Evolutionary conservation across 257 asterid species (phyloP), one percentile per base, ranked within the genome.

Genomic region (Fraxinus quadrangulata): DNA sequence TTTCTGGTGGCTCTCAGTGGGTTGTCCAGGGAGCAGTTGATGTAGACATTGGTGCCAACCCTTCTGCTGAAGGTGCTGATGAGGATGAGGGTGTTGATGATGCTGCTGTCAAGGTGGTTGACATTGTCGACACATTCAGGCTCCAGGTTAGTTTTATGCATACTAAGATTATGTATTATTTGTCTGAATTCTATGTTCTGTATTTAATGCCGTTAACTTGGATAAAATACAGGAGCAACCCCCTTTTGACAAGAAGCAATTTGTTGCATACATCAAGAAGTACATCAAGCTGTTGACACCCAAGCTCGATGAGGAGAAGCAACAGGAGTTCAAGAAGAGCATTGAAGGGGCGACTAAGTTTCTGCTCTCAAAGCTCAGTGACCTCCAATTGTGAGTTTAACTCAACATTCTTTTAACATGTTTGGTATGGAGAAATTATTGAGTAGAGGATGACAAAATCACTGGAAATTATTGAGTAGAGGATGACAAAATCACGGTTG

Each of bases 31-130:
- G 96, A 39, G 79, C 93, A 2, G 76, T 92, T 23, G 94, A 91
- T 74, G 96, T 94, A 3, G 85, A 94, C 85, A 94, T 92, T 59
- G 98, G 98, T 28, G 98, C 98, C 31, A 94, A 92, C 79, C 97
- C 98, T 19, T 94, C 98, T 7, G 97, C 97, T 0, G 97, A 94
- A 85, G 97, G 97, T 7, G 87, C 78, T 17, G 88, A 67, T 0
- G 98, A 92, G 0, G 98, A 90, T 74, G 98, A 94, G 84, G 94
- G 97, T 16, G 92, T 86, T 31, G 97, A 92, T 75, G 98, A 94
- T 66, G 85, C 82, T 71, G 71, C 87, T 6, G 78, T 74, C 31
- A 94, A 91, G 81, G 97, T 92, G 4, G 97, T 92, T 0, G 98
- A 94, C 84, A 92, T 94, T 72, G 94, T 89, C 16, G 98, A 92